phyloP scores from a whole-genome alignment of 805 yeast species.

The Kodamaea neixiangensis region DNA sequence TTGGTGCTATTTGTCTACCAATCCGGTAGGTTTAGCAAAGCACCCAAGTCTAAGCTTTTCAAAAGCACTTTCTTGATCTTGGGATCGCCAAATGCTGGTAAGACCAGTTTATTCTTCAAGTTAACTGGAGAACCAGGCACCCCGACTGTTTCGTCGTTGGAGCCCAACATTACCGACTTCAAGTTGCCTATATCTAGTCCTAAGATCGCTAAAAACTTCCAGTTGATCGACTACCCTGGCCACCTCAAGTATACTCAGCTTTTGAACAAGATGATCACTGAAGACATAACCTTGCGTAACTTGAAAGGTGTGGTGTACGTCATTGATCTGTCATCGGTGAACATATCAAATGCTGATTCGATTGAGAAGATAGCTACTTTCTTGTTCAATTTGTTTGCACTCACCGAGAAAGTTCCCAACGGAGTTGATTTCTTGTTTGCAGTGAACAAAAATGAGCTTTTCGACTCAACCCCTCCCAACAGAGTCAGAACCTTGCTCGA shows the following conservation, averaged over 20 bases:
- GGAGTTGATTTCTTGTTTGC: constrained; percentile 78
- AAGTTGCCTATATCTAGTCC: constrained; percentile 37
- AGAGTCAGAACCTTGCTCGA: constrained; percentile 64
- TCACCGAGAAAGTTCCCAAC: constrained; percentile 63
- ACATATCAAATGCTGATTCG: constrained; percentile 40
- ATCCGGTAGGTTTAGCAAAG: constrained; percentile 10
- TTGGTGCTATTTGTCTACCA: constrained; percentile 27
- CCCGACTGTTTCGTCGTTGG: constrained; percentile 40
- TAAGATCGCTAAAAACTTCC: constrained; percentile 40
- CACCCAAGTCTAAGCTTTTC: constrained; percentile 17
- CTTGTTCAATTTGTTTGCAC: constrained; percentile 57
- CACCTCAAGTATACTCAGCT: constrained; percentile 69
- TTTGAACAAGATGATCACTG: constrained; percentile 50
- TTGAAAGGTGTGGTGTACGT: constrained; percentile 72
- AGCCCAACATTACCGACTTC: constrained; percentile 32
- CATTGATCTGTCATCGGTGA: constrained; percentile 69
- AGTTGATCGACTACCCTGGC: constrained; percentile 86
- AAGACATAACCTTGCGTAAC: constrained; percentile 36
- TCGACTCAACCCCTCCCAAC: constrained; percentile 72
- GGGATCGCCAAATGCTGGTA: constrained; percentile 69
- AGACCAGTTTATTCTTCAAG: constrained; percentile 55
- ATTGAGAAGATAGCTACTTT: constrained; percentile 53
- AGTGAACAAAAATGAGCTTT: constrained; percentile 83
- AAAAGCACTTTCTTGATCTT: constrained; percentile 61
- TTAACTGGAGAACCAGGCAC: constrained; percentile 19